A percentile compares a stretch with the other conserved stretches of the same genome.
phyloP scores from a whole-genome alignment of 2,329 filamentous ascomycete species.

The Arthrobotrys musiformis region DNA sequence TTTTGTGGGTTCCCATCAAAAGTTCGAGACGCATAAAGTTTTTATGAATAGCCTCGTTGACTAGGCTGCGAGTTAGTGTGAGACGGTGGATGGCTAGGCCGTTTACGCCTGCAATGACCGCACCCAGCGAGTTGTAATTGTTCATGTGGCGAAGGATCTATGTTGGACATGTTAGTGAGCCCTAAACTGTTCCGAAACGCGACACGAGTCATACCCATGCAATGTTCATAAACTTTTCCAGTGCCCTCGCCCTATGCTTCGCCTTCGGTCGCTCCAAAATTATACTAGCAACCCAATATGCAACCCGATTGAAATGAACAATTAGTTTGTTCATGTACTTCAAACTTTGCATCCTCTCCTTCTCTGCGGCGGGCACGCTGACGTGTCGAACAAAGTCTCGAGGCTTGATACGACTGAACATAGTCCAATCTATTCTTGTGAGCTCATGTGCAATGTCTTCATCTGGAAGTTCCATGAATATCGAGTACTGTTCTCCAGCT shows the following conservation, averaged over 20 bases:
- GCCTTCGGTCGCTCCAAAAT: conserved; percentile 91
- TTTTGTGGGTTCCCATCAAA: conserved; percentile 91
- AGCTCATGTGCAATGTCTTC: conserved; percentile 90
- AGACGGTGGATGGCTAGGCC: conserved; percentile 86
- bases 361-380: conserved; percentile 76
- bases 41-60: conserved; percentile 77
- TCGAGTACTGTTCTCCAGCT: conserved; percentile 84
- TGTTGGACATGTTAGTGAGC: conserved; percentile 12
- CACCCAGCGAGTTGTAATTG: conserved; percentile 97
- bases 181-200: conserved; percentile 56
- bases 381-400: conserved; percentile 94
- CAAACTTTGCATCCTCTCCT: conserved; percentile 79
- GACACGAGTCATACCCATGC: conserved; percentile 66
- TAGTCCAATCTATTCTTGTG: conserved; percentile 96
- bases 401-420: conserved; percentile 94
- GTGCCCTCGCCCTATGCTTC: conserved; percentile 87
- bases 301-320: conserved; percentile 86
- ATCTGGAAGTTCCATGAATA: conserved; percentile 86
- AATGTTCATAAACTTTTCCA: conserved; percentile 96
- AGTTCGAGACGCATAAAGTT: conserved; percentile 88
- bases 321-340: conserved; percentile 95
- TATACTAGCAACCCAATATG: conserved; percentile 84
- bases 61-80: conserved; percentile 78
- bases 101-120: conserved; percentile 91
- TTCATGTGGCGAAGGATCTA: conserved; percentile 87